These are phyloP conservation scores for Phtheirospermum japonicum DNA, from an alignment of 257 asterid species.

Conservation along the genomic window DNA sequence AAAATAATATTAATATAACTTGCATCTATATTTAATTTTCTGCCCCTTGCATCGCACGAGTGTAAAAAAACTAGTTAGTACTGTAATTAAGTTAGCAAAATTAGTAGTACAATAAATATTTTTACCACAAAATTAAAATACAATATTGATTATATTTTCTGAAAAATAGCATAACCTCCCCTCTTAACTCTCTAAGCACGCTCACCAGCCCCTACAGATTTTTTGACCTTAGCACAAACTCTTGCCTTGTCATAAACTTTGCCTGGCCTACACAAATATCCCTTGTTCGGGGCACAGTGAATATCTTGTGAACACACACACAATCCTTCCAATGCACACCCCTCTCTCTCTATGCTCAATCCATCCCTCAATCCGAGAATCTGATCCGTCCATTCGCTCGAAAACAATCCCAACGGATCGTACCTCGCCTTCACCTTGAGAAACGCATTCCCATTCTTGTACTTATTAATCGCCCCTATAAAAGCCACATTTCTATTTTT, in stretches of 20 bases:
- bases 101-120: too few species aligned
- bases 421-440: slow-evolving; percentile 34
- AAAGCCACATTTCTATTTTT: slow-evolving; percentile 66
- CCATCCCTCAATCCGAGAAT: slow-evolving; percentile 47
- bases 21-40: too few species aligned
- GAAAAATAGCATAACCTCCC: too few species aligned
- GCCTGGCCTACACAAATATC: slow-evolving; percentile 53
- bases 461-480: slow-evolving; percentile 46
- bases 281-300: slow-evolving; percentile 56
- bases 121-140: too few species aligned
- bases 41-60: too few species aligned
- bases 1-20: too few species aligned
- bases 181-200: too few species aligned
- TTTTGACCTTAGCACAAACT: slow-evolving; percentile 43
- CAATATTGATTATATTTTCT: too few species aligned
- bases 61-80: too few species aligned
- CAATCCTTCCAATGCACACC: slow-evolving; percentile 68
- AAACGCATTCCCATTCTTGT: slow-evolving; percentile 30
- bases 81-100: too few species aligned
- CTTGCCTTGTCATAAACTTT: slow-evolving; percentile 44
- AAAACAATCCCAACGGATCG: slow-evolving; percentile 52
- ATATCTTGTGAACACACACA: slow-evolving; percentile 55
- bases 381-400: slow-evolving; percentile 61
- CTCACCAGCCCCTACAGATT: too few species aligned
- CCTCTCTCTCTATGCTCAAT: slow-evolving; percentile 32